Evolutionary conservation across 2,329 filamentous ascomycete species (phyloP).

Genomic region (Trichoderma afroharzianum): DNA sequence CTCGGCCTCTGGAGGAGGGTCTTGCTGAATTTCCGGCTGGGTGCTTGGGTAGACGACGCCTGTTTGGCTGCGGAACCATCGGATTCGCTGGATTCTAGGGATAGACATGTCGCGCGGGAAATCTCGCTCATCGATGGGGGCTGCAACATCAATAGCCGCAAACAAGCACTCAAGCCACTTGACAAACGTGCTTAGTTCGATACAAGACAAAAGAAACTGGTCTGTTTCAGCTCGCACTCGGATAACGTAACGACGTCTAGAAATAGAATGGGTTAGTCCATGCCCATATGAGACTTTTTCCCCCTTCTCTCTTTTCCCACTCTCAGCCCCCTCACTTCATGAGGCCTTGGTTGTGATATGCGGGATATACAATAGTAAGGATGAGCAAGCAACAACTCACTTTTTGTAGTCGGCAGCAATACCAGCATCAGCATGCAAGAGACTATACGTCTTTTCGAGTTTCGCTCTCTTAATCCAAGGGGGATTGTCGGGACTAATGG

Average conservation of each 20-base stretch:
- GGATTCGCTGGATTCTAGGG: slow-evolving; percentile 52
- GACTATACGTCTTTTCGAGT: slow-evolving; percentile 64
- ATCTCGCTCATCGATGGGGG: slow-evolving; percentile 66
- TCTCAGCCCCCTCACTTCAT: background rate
- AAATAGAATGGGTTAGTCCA: background rate
- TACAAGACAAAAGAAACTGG: slow-evolving; percentile 67
- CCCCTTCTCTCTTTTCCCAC: background rate
- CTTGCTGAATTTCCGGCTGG: slow-evolving; percentile 2
- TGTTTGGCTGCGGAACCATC: slow-evolving; percentile 45
- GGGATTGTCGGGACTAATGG: slow-evolving; percentile 47
- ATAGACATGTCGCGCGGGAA: slow-evolving; percentile 61
- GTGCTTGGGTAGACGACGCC: slow-evolving; percentile 18
- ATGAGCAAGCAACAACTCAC: slow-evolving; percentile 37
- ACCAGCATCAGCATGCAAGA: slow-evolving; percentile 72
- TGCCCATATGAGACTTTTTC: background rate
- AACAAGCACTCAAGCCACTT: slow-evolving; percentile 66
- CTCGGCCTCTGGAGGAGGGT: slow-evolving; percentile 1
- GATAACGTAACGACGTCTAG: slow-evolving; percentile 60
- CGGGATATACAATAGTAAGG: background rate
- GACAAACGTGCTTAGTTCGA: slow-evolving; percentile 62
- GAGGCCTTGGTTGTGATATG: background rate
- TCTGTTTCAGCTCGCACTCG: slow-evolving; percentile 70
- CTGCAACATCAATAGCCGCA: slow-evolving; percentile 69
- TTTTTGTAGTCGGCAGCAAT: slow-evolving; percentile 71
- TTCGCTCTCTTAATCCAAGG: slow-evolving; percentile 51